phyloP scores from a whole-genome alignment of 2,329 filamentous ascomycete genomes.

The Tolypocladium capitatum region DNA sequence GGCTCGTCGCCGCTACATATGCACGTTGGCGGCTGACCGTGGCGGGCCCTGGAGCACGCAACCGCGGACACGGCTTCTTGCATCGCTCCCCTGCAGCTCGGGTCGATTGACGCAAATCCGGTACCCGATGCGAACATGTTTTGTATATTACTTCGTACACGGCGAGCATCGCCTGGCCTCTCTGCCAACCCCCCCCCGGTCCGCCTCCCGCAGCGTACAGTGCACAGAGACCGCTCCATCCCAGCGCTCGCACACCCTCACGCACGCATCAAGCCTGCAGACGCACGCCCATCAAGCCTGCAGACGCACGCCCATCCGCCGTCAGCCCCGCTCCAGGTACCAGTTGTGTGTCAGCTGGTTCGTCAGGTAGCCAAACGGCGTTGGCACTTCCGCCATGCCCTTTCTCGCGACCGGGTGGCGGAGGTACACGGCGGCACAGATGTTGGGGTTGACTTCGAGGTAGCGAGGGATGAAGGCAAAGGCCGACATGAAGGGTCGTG shows the following conservation, averaged over 20 bases:
- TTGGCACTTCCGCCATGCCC: slow-evolving; percentile 70
- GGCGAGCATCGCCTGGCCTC: not conserved
- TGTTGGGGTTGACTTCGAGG: slow-evolving; percentile 93
- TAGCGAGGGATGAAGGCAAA: slow-evolving; percentile 95
- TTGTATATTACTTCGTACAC: not conserved
- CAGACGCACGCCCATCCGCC: not conserved
- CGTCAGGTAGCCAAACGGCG: slow-evolving; percentile 59
- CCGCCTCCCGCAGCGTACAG: not conserved
- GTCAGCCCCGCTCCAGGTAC: slow-evolving; percentile 73
- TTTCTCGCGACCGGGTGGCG: slow-evolving; percentile 83
- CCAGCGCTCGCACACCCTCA: not conserved
- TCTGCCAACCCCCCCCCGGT: not conserved
- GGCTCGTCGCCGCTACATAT: no score
- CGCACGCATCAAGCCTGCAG: not conserved
- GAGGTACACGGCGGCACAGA: slow-evolving; percentile 90
- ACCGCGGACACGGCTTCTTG: no score
- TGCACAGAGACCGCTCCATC: not conserved
- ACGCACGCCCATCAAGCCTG: not conserved
- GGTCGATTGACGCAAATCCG: not conserved
- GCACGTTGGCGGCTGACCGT: no score
- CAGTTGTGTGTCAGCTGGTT: slow-evolving; percentile 81
- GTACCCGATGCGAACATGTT: not conserved
- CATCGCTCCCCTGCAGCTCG: no score
- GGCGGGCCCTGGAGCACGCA: no score
- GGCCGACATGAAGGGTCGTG: slow-evolving; percentile 72